Base-by-base conservation (phyloP, 805 yeast species). In the Metschnikowia picachoensis region DNA sequence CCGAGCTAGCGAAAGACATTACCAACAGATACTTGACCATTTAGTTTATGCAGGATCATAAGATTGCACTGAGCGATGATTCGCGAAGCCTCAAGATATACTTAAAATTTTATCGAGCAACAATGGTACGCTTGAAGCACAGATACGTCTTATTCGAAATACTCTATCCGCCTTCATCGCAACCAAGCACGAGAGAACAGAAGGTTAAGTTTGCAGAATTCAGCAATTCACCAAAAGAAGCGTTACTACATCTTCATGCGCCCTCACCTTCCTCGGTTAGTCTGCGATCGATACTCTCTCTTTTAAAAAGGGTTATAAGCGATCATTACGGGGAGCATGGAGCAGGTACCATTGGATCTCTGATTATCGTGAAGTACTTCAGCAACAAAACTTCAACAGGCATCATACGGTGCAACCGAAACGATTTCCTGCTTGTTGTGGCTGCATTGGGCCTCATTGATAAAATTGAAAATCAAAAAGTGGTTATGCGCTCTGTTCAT, bases 101-200 rank as follows among this genome's bases (percentile, higher is more conserved):
- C 32, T 30, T 11, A 12, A 5, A 12, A 30, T 13, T 13, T 14
- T 17, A 29, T 20, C 13, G 4, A 40, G 31, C 33, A 15, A n/a
- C 6, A 16, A 91, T 91, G 98, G 98, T 91, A 13, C 78, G 98
- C 58, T 72, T 91, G 28, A 91, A 91, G 63, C 82, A 90, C 14
- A 70, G 98, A 55, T 91, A 92, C 58, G 73, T 91, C 11, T 72
- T 90, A 4, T 91, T 92, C 62, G 96, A 90, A 54, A 65, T 91
- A 0, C 63, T 87, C 4, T 82, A 82, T 53, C 95, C 96, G 0
- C 77, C 74, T 0, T 30, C 57, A 4, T 42, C 47, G 10, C 44
- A 42, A 34, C 41, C 64, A 16, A 25, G 20, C 6, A 45, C 50
- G 1, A 3, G 53, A 48, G 47, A 41, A 6, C 45, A 48, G 17